Percentiles rank a stretch among this genome's conserved stretches.
These are phyloP conservation scores for Rhododendron henanense DNA, from an alignment of 148 eudicot genomes.

Conservation along the genomic window DNA sequence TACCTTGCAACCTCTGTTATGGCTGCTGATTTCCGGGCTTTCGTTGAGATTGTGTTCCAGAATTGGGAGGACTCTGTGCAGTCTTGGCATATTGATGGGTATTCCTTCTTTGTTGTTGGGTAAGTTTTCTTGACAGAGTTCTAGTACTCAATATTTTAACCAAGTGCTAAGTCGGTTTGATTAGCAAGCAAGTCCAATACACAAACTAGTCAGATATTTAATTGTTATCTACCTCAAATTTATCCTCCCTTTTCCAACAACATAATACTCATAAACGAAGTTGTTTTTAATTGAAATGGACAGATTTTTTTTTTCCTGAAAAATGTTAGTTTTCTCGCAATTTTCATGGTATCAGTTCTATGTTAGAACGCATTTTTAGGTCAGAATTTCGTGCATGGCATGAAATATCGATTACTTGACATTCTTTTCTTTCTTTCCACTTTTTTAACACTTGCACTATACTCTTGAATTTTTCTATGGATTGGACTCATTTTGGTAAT, in stretches of 20 bases:
- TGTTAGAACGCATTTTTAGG: not conserved
- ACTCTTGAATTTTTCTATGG: not conserved
- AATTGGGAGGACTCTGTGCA: slow-evolving; percentile 79
- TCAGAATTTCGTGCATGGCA: not conserved
- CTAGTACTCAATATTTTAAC: not conserved
- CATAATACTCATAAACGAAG: not conserved
- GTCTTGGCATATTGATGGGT: slow-evolving; percentile 90
- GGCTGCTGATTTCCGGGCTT: slow-evolving; percentile 60
- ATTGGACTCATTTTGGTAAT: not conserved
- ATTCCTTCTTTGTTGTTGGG: slow-evolving; percentile 98
- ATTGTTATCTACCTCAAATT: not conserved
- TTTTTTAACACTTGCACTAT: not conserved
- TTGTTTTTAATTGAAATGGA: not conserved
- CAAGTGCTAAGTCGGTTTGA: not conserved
- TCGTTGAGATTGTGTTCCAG: slow-evolving; percentile 79
- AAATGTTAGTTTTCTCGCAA: not conserved
- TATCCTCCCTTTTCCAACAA: not conserved
- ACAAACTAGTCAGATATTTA: not conserved
- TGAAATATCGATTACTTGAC: not conserved
- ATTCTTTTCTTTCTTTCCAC: not conserved
- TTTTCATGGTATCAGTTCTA: not conserved
- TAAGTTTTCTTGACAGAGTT: slow-evolving; percentile 23
- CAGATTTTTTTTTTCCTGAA: not conserved
- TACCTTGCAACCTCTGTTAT: slow-evolving; percentile 75
- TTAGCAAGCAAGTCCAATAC: not conserved